A percentile compares a stretch with the other conserved stretches of the same genome.
Conservation (phyloP, 228 moss, liverwort and hornwort species). For the Sphagnum fallax region DNA sequence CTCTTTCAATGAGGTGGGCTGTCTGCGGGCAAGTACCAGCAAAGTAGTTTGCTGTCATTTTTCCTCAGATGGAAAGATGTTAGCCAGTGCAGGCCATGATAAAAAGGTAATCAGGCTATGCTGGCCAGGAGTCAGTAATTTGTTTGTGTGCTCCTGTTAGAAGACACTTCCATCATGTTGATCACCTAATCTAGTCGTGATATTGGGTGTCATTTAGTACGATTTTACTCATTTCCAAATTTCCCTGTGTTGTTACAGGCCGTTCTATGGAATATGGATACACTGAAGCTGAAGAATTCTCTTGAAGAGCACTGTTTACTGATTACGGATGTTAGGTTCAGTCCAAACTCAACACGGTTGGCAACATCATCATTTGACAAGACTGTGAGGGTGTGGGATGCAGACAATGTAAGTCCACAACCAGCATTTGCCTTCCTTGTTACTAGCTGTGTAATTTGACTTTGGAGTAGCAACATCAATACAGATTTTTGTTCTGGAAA, state of each 20-base stretch:
- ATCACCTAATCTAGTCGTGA: no score
- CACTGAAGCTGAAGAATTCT: conserved; percentile 87
- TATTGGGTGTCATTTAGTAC: no score
- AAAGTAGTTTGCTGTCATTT: conserved; percentile 99
- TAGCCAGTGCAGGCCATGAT: conserved; percentile 98
- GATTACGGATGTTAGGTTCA: conserved; percentile 95
- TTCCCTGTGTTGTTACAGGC: conserved; percentile 35
- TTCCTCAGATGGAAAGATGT: conserved; percentile 90
- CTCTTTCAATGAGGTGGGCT: conserved; percentile 94
- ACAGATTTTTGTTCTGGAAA: no score
- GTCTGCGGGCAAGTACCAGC: conserved; percentile 91
- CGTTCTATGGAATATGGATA: conserved; percentile 98
- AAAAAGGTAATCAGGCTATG: conserved; percentile 52
- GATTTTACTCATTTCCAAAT: no score
- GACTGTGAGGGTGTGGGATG: conserved; percentile 98
- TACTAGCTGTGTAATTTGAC: no score
- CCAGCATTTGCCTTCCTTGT: not conserved
- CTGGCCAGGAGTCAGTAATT: not conserved
- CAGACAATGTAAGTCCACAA: conserved; percentile 70
- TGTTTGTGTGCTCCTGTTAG: not conserved
- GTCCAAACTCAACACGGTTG: conserved; percentile 90
- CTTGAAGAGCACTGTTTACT: conserved; percentile 95
- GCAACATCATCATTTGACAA: conserved; percentile 99
- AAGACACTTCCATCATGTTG: no score
- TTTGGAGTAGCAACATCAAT: no score